Base-by-base conservation (phyloP, 164 flowering plant genomes). In the Umbilicus rupestris region DNA sequence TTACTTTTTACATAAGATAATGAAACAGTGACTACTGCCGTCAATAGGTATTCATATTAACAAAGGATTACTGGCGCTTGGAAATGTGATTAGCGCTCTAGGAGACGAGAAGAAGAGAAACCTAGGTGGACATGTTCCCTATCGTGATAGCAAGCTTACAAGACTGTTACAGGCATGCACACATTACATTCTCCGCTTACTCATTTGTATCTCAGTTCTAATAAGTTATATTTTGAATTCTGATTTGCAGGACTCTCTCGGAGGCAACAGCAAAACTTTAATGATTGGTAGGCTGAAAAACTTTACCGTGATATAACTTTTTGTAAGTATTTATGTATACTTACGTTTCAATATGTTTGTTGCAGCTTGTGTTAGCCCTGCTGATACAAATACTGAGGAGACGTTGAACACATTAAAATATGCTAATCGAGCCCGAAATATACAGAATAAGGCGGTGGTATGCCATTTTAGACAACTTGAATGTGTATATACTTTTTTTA, bases 11-110 rank as follows among this genome's bases (percentile, higher is more conserved):
- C 4, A 49, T 49, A 4, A 49, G 55, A 7, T 7, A 20, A n/a
- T 49, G 1, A 50, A 24, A 22, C 29, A 7, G 16, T 22, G 30
- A 52, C 58, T 55, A 1, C 33, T 37, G 10, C 29, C 39, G 45
- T 35, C 12, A 63, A 15, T 67, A 95, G 99, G 99, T 2, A 87
- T 95, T 70, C 97, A 90, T 72, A 95, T 95, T 63, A 95, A 95
- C 58, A 92, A 82, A 70, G 99, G 99, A 30, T 70, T 95, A 67
- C 70, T 95, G 57, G 94, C 99, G 69, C 92, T 95, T 68, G 99
- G 99, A 12, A 95, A 95, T 81, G 99, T 95, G 60, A 95, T 95
- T n/a, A 95, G 97, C 84, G 99, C 99, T n/a, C 67, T 95, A 66
- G 99, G 99, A 16, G 99, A 95, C 84, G 99, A 95, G 60, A 95